Percentiles rank a stretch among this genome's conserved stretches.
Evolutionary conservation across 441 rosid genomes (phyloP).

Genomic region (Eutrema salsugineum): DNA sequence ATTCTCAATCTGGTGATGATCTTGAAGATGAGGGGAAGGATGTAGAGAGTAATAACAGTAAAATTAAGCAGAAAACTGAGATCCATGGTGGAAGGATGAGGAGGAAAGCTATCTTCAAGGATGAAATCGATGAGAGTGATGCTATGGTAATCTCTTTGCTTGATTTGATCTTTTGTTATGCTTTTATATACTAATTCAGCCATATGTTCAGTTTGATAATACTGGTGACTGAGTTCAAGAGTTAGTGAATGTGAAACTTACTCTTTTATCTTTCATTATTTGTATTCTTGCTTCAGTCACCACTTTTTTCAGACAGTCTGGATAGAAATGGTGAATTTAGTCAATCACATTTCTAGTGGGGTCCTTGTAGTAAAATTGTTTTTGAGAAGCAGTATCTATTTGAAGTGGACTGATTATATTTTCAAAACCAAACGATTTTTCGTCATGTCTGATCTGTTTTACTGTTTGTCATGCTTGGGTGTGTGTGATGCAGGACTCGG

Average conservation of each 20-base stretch:
- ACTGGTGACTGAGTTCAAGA: conserved; percentile 3
- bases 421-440: not conserved
- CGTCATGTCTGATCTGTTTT: not conserved
- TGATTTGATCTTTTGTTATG: not conserved
- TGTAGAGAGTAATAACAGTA: conserved; percentile 29
- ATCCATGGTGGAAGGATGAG: conserved; percentile 68
- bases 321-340: not conserved
- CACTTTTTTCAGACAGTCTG: not conserved
- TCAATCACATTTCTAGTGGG: not conserved
- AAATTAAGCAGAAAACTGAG: conserved; percentile 49
- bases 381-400: conserved; percentile 1
- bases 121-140: conserved; percentile 37
- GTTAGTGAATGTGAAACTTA: not conserved
- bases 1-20: conserved; percentile 33
- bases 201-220: not conserved
- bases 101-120: conserved; percentile 73
- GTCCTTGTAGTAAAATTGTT: not conserved
- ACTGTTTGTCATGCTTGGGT: not conserved
- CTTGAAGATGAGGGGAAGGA: conserved; percentile 32
- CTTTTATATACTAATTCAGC: not conserved
- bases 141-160: conserved; percentile 34
- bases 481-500: conserved; percentile 43
- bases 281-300: not conserved
- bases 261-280: not conserved
- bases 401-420: not conserved